Percentiles rank a stretch among this genome's conserved stretches.
Conservation (phyloP, 169 alveolate species). For the Eimeria acervulina region DNA sequence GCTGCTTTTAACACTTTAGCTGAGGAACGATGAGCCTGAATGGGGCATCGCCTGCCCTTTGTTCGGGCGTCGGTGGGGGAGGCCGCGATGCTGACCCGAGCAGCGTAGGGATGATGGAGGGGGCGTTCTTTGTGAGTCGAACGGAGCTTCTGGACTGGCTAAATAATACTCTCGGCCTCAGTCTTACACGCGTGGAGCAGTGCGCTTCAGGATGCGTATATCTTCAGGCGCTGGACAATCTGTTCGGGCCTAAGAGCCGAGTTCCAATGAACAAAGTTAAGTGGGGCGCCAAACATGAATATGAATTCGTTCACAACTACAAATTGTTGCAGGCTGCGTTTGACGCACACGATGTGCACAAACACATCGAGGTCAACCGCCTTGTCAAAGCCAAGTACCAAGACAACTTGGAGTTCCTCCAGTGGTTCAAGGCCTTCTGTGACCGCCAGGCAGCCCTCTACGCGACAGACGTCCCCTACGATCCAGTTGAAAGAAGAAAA, state of each 20-base stretch:
- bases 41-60: constrained; percentile 44
- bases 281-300: constrained; percentile 97
- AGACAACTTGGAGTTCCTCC: constrained; percentile 98
- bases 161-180: constrained; percentile 91
- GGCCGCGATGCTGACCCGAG: constrained; percentile 78
- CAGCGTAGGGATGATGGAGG: constrained; percentile 92
- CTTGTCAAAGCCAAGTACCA: constrained; percentile 96
- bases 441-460: constrained; percentile 88
- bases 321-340: constrained; percentile 97
- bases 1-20: neutral
- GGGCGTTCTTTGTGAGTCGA: constrained; percentile 92
- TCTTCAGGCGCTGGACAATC: constrained; percentile 91
- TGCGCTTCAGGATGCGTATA: constrained; percentile 98
- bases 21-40: constrained; percentile 21
- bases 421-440: constrained; percentile 98
- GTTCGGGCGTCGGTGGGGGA: constrained; percentile 13
- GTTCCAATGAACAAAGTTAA: constrained; percentile 94
- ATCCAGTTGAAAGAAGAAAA: constrained; percentile 65
- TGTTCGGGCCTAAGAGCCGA: constrained; percentile 69
- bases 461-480: constrained; percentile 73
- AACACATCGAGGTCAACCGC: constrained; percentile 95
- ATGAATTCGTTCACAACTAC: constrained; percentile 96
- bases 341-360: constrained; percentile 91
- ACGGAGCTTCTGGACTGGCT: constrained; percentile 96
- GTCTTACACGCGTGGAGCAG: constrained; percentile 96